phyloP scores from a whole-genome alignment of 1,284 basidiomycete species.

The Melampsora larici-populina region DNA sequence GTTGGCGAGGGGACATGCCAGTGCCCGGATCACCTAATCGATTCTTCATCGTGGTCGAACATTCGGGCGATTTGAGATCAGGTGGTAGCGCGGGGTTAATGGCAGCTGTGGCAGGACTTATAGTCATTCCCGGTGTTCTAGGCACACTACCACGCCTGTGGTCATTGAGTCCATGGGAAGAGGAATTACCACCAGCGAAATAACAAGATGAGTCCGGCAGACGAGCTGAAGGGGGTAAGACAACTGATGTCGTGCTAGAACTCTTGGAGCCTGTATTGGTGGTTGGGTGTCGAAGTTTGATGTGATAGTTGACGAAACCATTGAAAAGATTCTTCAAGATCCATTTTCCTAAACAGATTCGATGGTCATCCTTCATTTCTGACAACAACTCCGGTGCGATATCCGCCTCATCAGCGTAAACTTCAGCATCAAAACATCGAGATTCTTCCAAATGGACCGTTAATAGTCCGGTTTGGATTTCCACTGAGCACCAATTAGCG shows the following conservation, averaged over 20 bases:
- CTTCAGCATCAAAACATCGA: slow-evolving; percentile 85
- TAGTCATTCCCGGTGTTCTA: slow-evolving; percentile 57
- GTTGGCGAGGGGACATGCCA: neutral
- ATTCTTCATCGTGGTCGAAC: too few relatives aligned
- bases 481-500: slow-evolving; percentile 78
- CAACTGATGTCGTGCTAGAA: slow-evolving; percentile 7
- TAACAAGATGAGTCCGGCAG: slow-evolving; percentile 48
- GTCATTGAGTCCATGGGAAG: neutral
- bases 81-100: slow-evolving; percentile 59
- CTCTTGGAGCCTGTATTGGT: slow-evolving; percentile 45
- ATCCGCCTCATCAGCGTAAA: slow-evolving; percentile 76
- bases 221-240: too few relatives aligned
- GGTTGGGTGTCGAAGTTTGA: slow-evolving; percentile 39
- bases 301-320: slow-evolving; percentile 46
- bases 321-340: slow-evolving; percentile 52
- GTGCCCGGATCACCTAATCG: neutral
- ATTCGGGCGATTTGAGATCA: slow-evolving; percentile 15
- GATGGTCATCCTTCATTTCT: slow-evolving; percentile 67
- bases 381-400: slow-evolving; percentile 39
- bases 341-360: slow-evolving; percentile 51
- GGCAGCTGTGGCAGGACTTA: slow-evolving; percentile 66
- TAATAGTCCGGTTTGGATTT: slow-evolving; percentile 83
- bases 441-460: slow-evolving; percentile 79
- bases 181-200: slow-evolving; percentile 45
- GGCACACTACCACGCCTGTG: neutral